A percentile compares a stretch with the other conserved stretches of the same genome.
Evolutionary conservation across 345 rosid species (phyloP).

Genomic region (Hypericum androsaemum): DNA sequence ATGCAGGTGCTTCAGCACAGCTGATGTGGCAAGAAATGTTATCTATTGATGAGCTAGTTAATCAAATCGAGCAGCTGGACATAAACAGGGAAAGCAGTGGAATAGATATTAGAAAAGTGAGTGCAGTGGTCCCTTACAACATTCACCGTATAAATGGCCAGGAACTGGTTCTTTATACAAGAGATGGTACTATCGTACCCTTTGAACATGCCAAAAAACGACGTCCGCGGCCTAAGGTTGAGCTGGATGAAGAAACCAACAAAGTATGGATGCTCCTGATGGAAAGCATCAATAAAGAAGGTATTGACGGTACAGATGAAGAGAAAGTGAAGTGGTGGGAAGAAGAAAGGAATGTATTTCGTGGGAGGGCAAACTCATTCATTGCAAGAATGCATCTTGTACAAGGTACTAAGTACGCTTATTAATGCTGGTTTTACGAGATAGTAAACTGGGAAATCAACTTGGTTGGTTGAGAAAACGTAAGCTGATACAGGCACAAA

Average conservation of each 20-base stretch:
- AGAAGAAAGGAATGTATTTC: conserved; percentile 20
- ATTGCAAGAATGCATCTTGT: conserved; percentile 30
- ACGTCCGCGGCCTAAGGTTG: conserved; percentile 18
- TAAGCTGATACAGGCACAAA: too few species aligned
- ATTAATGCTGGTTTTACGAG: background rate
- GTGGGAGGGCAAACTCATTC: conserved; percentile 19
- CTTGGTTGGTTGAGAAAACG: too few species aligned
- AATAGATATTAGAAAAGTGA: conserved; percentile 19
- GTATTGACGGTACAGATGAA: conserved; percentile 24
- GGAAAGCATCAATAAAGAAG: conserved; percentile 20
- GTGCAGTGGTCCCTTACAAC: conserved; percentile 41
- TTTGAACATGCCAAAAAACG: conserved; percentile 11
- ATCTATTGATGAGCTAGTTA: conserved; percentile 7
- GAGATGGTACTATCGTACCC: conserved; percentile 14
- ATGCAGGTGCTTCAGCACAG: conserved; percentile 15
- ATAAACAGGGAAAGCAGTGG: conserved; percentile 8
- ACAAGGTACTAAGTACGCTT: conserved; percentile 18
- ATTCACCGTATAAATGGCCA: conserved; percentile 3
- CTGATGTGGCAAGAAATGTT: conserved; percentile 2
- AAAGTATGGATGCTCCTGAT: conserved; percentile 23
- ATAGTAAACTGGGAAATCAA: too few species aligned
- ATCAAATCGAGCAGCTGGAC: conserved; percentile 13
- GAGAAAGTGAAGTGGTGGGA: conserved; percentile 24
- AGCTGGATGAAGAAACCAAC: conserved; percentile 22
- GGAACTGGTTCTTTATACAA: conserved; percentile 13